Evolutionary conservation across 1,284 basidiomycete species (phyloP).

Genomic region (Athelia psychrophila): DNA sequence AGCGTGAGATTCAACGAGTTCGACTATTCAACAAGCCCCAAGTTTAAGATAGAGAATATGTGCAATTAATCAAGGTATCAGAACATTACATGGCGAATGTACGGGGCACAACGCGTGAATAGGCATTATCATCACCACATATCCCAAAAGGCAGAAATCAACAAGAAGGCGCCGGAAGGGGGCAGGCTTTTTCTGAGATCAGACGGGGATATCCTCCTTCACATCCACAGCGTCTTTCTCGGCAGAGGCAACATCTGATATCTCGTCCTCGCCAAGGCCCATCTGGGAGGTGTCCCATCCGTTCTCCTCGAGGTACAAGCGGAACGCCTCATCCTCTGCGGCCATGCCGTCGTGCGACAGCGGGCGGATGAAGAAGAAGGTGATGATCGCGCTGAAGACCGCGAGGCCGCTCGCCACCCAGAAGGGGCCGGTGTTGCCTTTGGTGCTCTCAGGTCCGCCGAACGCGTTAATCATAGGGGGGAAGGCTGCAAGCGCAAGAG

Average conservation of each 20-base stretch:
- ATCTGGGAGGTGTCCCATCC: constrained; percentile 76
- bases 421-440: constrained; percentile 78
- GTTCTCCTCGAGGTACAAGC: constrained; percentile 70
- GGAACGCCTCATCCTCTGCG: constrained; percentile 77
- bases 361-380: constrained; percentile 74
- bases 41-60: neutral
- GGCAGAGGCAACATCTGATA: constrained; percentile 4
- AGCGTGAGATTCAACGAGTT: neutral
- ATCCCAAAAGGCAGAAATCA: neutral
- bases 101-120: neutral
- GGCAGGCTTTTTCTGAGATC: too few relatives aligned
- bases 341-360: constrained; percentile 78
- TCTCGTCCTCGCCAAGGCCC: constrained; percentile 41
- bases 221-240: constrained; percentile 9
- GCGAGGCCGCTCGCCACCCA: constrained; percentile 81
- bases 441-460: constrained; percentile 43
- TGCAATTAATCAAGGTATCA: neutral
- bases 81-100: neutral
- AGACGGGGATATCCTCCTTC: neutral
- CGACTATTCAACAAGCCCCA: too few relatives aligned
- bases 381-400: constrained; percentile 72
- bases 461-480: constrained; percentile 70
- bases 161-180: neutral
- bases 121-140: neutral
- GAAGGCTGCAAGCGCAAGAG: constrained; percentile 46